Percentiles rank a stretch among this genome's conserved stretches.
Conservation (phyloP, 441 rosid genomes). For the Sinapis alba region DNA sequence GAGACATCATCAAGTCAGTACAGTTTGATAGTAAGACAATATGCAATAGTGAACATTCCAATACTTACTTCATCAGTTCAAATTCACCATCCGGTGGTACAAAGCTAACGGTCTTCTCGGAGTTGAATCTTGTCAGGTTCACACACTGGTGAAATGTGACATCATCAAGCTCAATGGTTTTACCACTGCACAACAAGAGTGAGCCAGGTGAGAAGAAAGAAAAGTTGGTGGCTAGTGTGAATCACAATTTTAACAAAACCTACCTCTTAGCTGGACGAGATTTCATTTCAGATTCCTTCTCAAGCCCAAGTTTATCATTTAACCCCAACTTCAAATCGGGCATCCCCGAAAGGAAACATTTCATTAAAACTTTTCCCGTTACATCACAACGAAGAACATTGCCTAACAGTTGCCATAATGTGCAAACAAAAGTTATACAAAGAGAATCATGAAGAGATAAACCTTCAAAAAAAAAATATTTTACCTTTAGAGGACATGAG, state of each 20-base stretch:
- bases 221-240: conserved; percentile 8
- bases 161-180: conserved; percentile 98
- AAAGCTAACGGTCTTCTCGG: conserved; percentile 98
- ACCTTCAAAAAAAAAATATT: neutral
- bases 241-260: conserved; percentile 9
- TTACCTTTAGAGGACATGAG: conserved; percentile 98
- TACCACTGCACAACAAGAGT: conserved; percentile 66
- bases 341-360: conserved; percentile 99
- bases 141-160: conserved; percentile 99
- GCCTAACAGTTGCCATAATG: conserved; percentile 52
- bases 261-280: conserved; percentile 97
- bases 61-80: conserved; percentile 97
- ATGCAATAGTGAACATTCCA: conserved; percentile 2
- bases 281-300: conserved; percentile 96
- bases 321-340: conserved; percentile 99
- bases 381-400: conserved; percentile 96
- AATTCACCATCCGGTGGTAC: conserved; percentile 99
- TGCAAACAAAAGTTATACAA: conserved; percentile 19
- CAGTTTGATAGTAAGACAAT: neutral
- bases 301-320: conserved; percentile 99
- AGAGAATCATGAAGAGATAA: neutral
- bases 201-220: conserved; percentile 10
- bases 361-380: conserved; percentile 96
- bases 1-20: conserved; percentile 25
- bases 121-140: conserved; percentile 96